These are phyloP conservation scores for Hymenoscyphus repandus DNA, from an alignment of 2,329 filamentous ascomycete species.

Conservation along the genomic window DNA sequence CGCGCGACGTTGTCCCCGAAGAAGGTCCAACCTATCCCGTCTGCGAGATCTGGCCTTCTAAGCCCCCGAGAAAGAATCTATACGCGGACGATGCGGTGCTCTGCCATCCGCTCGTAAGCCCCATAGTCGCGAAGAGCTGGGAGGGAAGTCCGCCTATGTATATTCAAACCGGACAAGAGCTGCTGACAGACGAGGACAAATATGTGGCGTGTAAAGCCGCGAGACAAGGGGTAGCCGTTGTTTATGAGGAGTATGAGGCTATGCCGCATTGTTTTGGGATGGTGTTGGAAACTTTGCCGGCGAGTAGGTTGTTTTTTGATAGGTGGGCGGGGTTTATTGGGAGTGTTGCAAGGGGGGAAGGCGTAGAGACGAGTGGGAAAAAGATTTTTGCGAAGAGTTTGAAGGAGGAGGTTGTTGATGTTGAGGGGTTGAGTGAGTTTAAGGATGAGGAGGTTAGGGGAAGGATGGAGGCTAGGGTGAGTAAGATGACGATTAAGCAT, in stretches of 20 bases:
- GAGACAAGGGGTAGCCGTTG: constrained; percentile 52
- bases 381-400: too few species aligned
- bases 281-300: constrained; percentile 44
- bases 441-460: too few species aligned
- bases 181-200: constrained; percentile 62
- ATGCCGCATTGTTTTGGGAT: constrained; percentile 75
- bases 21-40: constrained; percentile 35
- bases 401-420: too few species aligned
- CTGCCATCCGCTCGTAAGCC: constrained; percentile 63
- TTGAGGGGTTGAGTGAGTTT: too few species aligned
- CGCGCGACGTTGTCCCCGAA: constrained; percentile 30
- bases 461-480: too few species aligned
- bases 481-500: too few species aligned
- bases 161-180: constrained; percentile 65
- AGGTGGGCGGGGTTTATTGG: constrained; percentile 53
- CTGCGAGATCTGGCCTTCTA: constrained; percentile 53
- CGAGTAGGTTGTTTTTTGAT: constrained; percentile 46
- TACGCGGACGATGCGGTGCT: constrained; percentile 51
- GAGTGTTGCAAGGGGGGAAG: too few species aligned
- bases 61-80: constrained; percentile 47
- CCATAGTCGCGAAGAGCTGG: constrained; percentile 57
- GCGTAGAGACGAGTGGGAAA: too few species aligned
- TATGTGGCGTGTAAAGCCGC: constrained; percentile 53
- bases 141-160: constrained; percentile 58
- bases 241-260: constrained; percentile 68